Conservation (phyloP, 2,329 filamentous ascomycete species). For the Fusarium staphyleae region DNA sequence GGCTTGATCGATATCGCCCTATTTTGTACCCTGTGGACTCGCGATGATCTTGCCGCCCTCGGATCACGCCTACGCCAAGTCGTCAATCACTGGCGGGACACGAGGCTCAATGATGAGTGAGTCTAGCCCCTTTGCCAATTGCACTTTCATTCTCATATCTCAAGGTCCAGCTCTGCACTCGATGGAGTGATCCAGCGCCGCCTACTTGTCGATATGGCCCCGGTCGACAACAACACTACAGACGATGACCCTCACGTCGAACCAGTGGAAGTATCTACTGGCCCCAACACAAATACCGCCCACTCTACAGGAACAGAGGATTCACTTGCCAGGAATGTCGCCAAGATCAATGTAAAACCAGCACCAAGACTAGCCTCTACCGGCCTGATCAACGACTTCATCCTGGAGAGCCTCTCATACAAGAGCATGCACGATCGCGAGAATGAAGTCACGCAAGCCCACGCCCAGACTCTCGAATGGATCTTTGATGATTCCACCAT, state of each 20-base stretch:
- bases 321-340: background rate
- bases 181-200: background rate
- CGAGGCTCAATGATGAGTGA: conserved; percentile 5
- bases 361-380: conserved; percentile 19
- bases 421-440: conserved; percentile 45
- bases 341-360: background rate
- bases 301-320: too few relatives aligned
- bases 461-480: conserved; percentile 49
- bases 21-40: conserved; percentile 32
- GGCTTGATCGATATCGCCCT: background rate
- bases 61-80: conserved; percentile 28
- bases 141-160: background rate
- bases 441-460: conserved; percentile 42
- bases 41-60: conserved; percentile 28
- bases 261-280: too few relatives aligned
- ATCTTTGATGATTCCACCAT: conserved; percentile 39
- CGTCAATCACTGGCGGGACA: conserved; percentile 18
- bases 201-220: background rate
- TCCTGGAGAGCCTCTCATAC: conserved; percentile 44
- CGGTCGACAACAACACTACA: background rate
- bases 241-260: background rate
- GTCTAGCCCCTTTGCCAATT: background rate
- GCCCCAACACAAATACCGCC: too few relatives aligned
- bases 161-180: background rate
- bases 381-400: conserved; percentile 42